phyloP scores from a whole-genome alignment of 148 eudicot genomes.

The Silene uniflora region DNA sequence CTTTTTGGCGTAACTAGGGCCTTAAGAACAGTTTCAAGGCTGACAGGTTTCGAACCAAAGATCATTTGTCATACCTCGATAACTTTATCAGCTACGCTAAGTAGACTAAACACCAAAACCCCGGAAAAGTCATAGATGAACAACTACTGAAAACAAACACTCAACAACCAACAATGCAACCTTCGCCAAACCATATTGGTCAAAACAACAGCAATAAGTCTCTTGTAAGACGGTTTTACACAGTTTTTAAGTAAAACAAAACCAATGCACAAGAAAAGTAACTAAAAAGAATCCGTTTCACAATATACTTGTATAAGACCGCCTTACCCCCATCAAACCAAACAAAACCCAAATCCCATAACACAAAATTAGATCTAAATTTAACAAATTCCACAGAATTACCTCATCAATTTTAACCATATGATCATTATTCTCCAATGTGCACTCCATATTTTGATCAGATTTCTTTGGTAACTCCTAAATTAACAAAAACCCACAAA shows the following conservation, averaged over 20 bases:
- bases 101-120: neutral
- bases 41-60: neutral
- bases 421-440: conserved; percentile 12
- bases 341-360: neutral
- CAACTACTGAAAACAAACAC: neutral
- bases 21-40: neutral
- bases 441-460: conserved; percentile 36
- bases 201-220: neutral
- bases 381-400: neutral
- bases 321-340: neutral
- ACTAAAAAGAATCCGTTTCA: neutral
- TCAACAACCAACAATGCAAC: neutral
- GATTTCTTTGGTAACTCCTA: conserved; percentile 25
- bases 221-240: too few species aligned
- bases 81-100: neutral
- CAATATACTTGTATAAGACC: too few species aligned
- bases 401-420: conserved; percentile 28
- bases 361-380: neutral
- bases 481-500: conserved; percentile 17
- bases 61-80: neutral
- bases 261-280: neutral
- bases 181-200: neutral
- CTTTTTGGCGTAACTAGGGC: too few species aligned
- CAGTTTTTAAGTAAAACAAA: too few species aligned
- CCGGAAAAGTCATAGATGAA: neutral